Conservation (phyloP, 2,329 filamentous ascomycete species). For the Aureobasidium lini region DNA sequence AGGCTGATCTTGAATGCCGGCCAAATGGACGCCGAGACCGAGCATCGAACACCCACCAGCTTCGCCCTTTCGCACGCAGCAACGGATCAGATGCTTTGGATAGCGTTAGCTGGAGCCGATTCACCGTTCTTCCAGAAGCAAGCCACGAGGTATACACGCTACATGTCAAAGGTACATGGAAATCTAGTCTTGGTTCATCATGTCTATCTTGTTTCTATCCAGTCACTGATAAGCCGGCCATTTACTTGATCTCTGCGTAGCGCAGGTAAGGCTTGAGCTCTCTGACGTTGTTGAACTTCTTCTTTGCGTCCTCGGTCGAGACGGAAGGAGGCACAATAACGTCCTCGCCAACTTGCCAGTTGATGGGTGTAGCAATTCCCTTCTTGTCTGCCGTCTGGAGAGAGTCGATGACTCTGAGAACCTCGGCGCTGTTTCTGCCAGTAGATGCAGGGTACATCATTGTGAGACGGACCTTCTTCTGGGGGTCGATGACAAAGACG, state of each 20-base stretch:
- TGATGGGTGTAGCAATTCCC: slow-evolving; percentile 60
- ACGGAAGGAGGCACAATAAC: slow-evolving; percentile 84
- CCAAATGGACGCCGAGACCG: slow-evolving; percentile 6
- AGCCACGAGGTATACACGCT: neutral
- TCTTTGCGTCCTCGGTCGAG: slow-evolving; percentile 76
- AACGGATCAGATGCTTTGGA: neutral
- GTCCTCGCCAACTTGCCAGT: slow-evolving; percentile 61
- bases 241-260: slow-evolving; percentile 48
- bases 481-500: slow-evolving; percentile 90
- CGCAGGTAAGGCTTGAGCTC: slow-evolving; percentile 63
- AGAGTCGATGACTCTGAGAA: slow-evolving; percentile 51
- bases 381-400: slow-evolving; percentile 70
- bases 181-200: neutral
- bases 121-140: neutral
- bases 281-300: slow-evolving; percentile 60
- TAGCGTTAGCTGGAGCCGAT: neutral
- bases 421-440: slow-evolving; percentile 55
- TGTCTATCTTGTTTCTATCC: neutral
- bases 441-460: slow-evolving; percentile 89
- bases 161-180: neutral
- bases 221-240: neutral
- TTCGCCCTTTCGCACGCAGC: neutral
- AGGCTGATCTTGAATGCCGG: slow-evolving; percentile 1
- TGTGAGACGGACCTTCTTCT: slow-evolving; percentile 87
- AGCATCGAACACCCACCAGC: neutral